Base-by-base conservation (phyloP, 805 yeast species). In the Starmerella apis region DNA sequence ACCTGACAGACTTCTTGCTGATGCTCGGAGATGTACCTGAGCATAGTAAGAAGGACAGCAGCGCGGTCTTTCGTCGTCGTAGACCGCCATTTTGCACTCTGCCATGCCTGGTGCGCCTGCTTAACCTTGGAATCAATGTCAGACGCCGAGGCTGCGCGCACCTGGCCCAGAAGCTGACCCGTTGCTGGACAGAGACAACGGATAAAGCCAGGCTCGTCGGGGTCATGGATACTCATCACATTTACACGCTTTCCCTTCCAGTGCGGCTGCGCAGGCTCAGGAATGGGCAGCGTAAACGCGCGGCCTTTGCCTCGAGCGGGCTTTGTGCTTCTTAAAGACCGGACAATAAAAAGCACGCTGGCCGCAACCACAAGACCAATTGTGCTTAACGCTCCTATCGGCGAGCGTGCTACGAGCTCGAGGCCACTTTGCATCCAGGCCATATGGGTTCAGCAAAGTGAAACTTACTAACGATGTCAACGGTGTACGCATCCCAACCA, bases 161-260 rank as follows among this genome's bases (percentile, higher is more conserved):
- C 81, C 20, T 79, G 72, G 1, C 95, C 97, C 56, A 90, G 70
- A 54, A 70, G 80, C 66, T 86, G 96, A 30, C 96, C 94, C 0
- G 97, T 92, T 0, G 97, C 96, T 3, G 98, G 98, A 68, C 98
- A 90, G 64, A 85, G 83, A 53, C 88, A 78, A 61, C 86, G 88
- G 54, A 90, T 84, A 56, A 67, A 71, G 19, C 69, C 72, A 2
- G 90, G 84, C 48, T 83, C 87, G 22, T 74, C 75, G 2, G 75
- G 73, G 50, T 77, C 76, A 68, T 56, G 60, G 3, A 85, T 71
- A 13, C 78, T 69, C 13, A 82, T 75, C 0, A 86, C 81, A 47
- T 77, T 75, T 30, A 86, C 70, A 47, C 95, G 71, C 59, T 79
- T 82, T 6, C 95, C 95, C 65, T 87, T 87, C 96, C 96, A 88